These are phyloP conservation scores for Digitaria exilis DNA, from an alignment of 202 grass and related monocot species.

Conservation along the genomic window DNA sequence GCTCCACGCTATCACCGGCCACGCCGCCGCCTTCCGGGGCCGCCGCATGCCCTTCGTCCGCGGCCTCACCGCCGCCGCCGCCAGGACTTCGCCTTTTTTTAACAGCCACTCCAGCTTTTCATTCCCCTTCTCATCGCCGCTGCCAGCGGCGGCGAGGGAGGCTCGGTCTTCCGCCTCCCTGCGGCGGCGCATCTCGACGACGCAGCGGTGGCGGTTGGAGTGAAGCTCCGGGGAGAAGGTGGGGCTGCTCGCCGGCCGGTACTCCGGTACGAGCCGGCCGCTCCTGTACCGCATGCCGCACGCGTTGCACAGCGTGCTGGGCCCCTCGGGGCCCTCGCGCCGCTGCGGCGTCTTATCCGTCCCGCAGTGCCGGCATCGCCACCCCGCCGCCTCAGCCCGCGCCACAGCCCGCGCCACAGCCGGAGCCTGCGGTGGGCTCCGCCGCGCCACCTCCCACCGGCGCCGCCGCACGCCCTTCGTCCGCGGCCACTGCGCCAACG, in stretches of 20 bases:
- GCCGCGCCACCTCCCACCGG: slow-evolving; percentile 11
- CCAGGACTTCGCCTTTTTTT: not conserved
- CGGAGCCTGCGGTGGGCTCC: not conserved
- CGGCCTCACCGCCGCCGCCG: not conserved
- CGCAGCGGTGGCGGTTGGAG: slow-evolving; percentile 59
- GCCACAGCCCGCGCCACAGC: not conserved
- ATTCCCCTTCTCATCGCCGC: not conserved
- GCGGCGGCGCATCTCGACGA: slow-evolving; percentile 55
- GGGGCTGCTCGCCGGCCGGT: slow-evolving; percentile 56
- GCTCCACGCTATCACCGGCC: not conserved
- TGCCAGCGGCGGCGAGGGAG: not conserved
- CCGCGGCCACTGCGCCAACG: slow-evolving; percentile 7
- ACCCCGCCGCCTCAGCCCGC: not conserved
- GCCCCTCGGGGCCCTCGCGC: slow-evolving; percentile 59
- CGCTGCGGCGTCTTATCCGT: slow-evolving; percentile 66
- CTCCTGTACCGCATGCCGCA: slow-evolving; percentile 62
- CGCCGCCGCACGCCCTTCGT: not conserved
- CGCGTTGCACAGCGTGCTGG: slow-evolving; percentile 72
- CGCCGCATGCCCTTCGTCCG: not conserved
- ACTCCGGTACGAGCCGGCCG: slow-evolving; percentile 62
- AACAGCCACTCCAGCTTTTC: not conserved
- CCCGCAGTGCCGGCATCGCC: slow-evolving; percentile 63
- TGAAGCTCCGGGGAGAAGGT: slow-evolving; percentile 68
- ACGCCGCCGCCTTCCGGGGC: not conserved
- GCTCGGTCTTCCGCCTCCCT: not conserved